A percentile compares a stretch with the other conserved stretches of the same genome.
phyloP scores from a whole-genome alignment of 1,139 yeast species.

The Yamadazyma sp. region DNA sequence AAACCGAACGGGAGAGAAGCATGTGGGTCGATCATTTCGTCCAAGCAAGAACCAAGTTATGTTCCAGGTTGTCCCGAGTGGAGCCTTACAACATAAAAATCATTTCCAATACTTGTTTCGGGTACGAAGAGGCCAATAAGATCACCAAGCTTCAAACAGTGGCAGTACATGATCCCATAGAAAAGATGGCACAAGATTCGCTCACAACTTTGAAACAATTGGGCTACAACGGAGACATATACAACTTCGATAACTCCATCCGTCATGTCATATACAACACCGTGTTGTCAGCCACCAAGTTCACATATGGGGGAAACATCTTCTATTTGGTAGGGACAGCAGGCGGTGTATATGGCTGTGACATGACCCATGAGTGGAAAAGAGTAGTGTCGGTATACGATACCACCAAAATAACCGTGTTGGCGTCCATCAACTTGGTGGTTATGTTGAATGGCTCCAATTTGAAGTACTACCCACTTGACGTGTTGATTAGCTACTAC shows the following conservation, averaged over 20 bases:
- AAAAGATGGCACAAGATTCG: conserved; percentile 39
- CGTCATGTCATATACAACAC: conserved; percentile 29
- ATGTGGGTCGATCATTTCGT: conserved; percentile 61
- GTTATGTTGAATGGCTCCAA: conserved; percentile 60
- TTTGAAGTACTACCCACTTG: conserved; percentile 62
- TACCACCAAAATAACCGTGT: conserved; percentile 62
- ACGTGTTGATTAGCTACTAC: conserved; percentile 39
- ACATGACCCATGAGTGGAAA: conserved; percentile 57
- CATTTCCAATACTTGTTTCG: conserved; percentile 62
- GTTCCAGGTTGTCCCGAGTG: conserved; percentile 40
- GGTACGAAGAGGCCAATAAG: conserved; percentile 57
- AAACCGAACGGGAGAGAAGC: conserved; percentile 52
- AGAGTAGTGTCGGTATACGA: conserved; percentile 54
- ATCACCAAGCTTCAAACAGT: conserved; percentile 60
- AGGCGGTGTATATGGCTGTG: conserved; percentile 48
- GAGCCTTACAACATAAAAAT: conserved; percentile 59
- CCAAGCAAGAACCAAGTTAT: conserved; percentile 54
- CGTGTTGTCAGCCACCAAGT: conserved; percentile 28
- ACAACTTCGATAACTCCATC: conserved; percentile 22
- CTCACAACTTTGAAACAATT: conserved; percentile 19
- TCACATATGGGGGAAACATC: conserved; percentile 24
- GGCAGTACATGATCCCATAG: conserved; percentile 64
- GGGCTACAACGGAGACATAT: conserved; percentile 31
- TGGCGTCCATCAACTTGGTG: conserved; percentile 57
- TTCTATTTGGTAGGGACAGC: conserved; percentile 36